Percentiles rank a stretch among this genome's conserved stretches.
phyloP scores from a whole-genome alignment of 2,329 filamentous ascomycete species.

The Passalora sequoiae region DNA sequence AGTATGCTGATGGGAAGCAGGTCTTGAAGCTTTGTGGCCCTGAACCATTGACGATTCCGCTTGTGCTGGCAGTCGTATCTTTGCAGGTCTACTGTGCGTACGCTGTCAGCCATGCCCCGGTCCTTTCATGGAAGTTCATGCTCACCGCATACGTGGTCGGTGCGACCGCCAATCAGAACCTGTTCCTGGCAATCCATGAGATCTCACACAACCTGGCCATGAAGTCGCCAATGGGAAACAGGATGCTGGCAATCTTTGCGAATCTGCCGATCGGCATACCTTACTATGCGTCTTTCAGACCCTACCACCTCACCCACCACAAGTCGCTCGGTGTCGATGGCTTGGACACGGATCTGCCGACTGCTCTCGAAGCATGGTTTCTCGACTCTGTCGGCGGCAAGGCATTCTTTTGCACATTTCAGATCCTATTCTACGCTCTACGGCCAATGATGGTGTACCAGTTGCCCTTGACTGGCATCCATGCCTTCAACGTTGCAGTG shows the following conservation, averaged over 20 bases:
- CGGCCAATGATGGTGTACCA: constrained; percentile 92
- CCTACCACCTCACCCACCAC: constrained; percentile 97
- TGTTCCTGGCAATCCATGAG: constrained; percentile 97
- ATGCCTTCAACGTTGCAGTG: constrained; percentile 71
- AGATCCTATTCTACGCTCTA: constrained; percentile 97
- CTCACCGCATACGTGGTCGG: constrained; percentile 84
- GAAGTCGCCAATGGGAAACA: constrained; percentile 70
- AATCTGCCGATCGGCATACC: constrained; percentile 94
- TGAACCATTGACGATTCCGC: constrained; percentile 91
- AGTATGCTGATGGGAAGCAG: constrained; percentile 44
- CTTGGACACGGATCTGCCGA: constrained; percentile 92
- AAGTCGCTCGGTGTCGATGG: constrained; percentile 96
- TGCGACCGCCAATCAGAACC: constrained; percentile 94
- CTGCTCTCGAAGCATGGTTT: constrained; percentile 82
- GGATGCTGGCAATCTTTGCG: constrained; percentile 83
- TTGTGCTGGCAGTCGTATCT: constrained; percentile 76
- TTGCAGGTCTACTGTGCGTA: constrained; percentile 76
- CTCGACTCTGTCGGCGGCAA: constrained; percentile 94
- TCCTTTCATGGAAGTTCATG: constrained; percentile 82
- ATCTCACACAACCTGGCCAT: constrained; percentile 98
- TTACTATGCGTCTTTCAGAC: constrained; percentile 93
- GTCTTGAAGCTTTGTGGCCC: constrained; percentile 95
- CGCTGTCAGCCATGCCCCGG: constrained; percentile 67
- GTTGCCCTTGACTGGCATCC: constrained; percentile 78
- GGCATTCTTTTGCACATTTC: constrained; percentile 98